These are phyloP conservation scores for Conticribra guillardii DNA, from an alignment of 108 stramenopile genomes.

Conservation along the genomic window DNA sequence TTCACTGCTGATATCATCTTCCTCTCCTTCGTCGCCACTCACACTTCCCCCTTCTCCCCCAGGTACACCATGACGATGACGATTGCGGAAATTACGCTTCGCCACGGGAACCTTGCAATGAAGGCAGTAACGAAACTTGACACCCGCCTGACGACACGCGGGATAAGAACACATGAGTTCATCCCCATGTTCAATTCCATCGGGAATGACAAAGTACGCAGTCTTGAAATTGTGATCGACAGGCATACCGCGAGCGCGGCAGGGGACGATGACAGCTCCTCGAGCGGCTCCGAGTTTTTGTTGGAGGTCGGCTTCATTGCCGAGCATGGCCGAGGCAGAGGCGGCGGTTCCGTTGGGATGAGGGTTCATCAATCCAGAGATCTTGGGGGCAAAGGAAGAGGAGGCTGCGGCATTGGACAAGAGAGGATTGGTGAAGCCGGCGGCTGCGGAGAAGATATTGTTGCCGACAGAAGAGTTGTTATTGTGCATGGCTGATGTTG, in stretches of 20 bases:
- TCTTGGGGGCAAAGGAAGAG: too few species aligned
- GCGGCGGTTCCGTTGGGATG: background rate
- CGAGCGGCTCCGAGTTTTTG: slow-evolving; percentile 12
- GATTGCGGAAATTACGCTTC: slow-evolving; percentile 78
- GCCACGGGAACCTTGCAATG: slow-evolving; percentile 82
- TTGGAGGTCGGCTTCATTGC: background rate
- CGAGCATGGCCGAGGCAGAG: background rate
- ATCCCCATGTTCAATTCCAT: slow-evolving; percentile 83
- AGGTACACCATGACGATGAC: slow-evolving; percentile 67
- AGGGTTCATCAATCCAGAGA: too few species aligned
- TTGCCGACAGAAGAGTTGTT: background rate
- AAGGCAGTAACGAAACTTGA: slow-evolving; percentile 80
- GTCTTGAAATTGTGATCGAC: slow-evolving; percentile 69
- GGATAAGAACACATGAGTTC: slow-evolving; percentile 85
- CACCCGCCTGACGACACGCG: slow-evolving; percentile 79
- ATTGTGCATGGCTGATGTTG: background rate
- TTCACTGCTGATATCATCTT: slow-evolving; percentile 12
- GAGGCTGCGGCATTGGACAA: slow-evolving; percentile 1
- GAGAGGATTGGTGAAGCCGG: background rate
- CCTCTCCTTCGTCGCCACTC: slow-evolving; percentile 18
- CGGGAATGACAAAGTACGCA: slow-evolving; percentile 86
- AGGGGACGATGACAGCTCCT: slow-evolving; percentile 48
- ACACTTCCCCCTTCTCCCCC: slow-evolving; percentile 22
- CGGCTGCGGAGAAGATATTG: slow-evolving; percentile 6
- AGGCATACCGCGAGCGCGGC: slow-evolving; percentile 58